Evolutionary conservation across 331 rosid species (phyloP), one percentile per base, ranked within the genome.

Genomic region (Malus hybrid): DNA sequence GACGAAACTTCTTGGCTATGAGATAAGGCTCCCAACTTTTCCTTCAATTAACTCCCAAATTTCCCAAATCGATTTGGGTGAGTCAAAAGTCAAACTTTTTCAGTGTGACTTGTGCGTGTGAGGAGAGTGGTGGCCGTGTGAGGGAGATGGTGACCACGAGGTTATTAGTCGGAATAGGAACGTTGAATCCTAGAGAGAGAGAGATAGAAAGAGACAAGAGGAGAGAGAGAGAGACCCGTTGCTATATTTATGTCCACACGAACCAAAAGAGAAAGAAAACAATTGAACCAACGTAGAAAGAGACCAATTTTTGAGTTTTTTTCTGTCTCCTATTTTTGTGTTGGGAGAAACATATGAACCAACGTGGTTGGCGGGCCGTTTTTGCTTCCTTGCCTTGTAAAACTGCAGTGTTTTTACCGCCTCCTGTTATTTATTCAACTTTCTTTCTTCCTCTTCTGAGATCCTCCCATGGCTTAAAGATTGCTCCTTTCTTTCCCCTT

Each of bases 351-450:
- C 68, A 39, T 60, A 60, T 18, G 72, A 33, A 52, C 65, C 56
- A 54, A 75, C 79, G 72, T 5, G 6, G 65, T 50, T 54, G 79
- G 72, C 72, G 79, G 72, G 24, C 72, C 79, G 79, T 69, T 19
- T 75, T 52, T 65, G 72, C 36, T 48, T 75, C 65, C 5, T 75
- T 75, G 64, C 72, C 79, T 34, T 65, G 63, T 65, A 33, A 42
- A 75, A 8, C 34, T 52, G 61, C 65, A 50, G 72, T 65, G 54
- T 32, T 7, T 34, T 55, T 22, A 52, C 72, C 72, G 14, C 50
- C 50, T 11, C 15, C 50, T 44, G 15, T 48, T 52, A 52, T 52
- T 20, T 29, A n/a, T 39, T 18, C 10, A 31, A 64, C 48, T 65
- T 6, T 44, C 50, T 12, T 11, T 50, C 16, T 52, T 31, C 3